phyloP scores from a whole-genome alignment of 345 rosid genomes.

The Ailanthus altissimus region DNA sequence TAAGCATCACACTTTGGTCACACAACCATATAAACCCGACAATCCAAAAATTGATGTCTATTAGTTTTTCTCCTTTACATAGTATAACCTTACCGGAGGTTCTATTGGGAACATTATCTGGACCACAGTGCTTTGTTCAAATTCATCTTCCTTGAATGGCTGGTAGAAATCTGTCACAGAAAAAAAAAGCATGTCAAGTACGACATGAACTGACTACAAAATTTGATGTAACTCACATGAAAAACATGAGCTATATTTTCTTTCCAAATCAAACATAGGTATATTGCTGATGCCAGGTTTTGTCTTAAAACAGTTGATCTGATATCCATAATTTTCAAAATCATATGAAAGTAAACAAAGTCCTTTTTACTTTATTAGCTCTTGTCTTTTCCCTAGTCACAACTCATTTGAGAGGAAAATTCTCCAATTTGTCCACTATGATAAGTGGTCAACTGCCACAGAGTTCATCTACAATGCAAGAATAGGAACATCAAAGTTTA shows the following conservation, averaged over 20 bases:
- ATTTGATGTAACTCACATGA: background rate
- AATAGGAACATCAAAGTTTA: slow-evolving; percentile 8
- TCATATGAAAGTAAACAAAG: background rate
- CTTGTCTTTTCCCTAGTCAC: background rate
- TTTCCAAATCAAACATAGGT: background rate
- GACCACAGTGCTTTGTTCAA: slow-evolving; percentile 88
- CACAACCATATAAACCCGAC: background rate
- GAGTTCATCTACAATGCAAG: background rate
- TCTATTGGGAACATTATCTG: slow-evolving; percentile 77
- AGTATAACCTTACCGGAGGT: slow-evolving; percentile 62
- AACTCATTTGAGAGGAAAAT: background rate
- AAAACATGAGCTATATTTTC: background rate
- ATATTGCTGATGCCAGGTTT: background rate
- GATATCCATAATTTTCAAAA: background rate
- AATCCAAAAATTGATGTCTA: slow-evolving; percentile 19
- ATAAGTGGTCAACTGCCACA: background rate
- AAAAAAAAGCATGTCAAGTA: slow-evolving; percentile 6
- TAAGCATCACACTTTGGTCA: background rate
- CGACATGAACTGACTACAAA: background rate
- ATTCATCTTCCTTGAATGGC: slow-evolving; percentile 83
- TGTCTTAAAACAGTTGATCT: background rate
- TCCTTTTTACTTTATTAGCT: background rate
- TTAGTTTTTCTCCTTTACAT: background rate
- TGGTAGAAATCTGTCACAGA: slow-evolving; percentile 73
- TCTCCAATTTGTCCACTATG: background rate